Percentiles rank a stretch among this genome's conserved stretches.
phyloP scores from a whole-genome alignment of 2,329 filamentous ascomycete genomes.

The Penicillium sp. region DNA sequence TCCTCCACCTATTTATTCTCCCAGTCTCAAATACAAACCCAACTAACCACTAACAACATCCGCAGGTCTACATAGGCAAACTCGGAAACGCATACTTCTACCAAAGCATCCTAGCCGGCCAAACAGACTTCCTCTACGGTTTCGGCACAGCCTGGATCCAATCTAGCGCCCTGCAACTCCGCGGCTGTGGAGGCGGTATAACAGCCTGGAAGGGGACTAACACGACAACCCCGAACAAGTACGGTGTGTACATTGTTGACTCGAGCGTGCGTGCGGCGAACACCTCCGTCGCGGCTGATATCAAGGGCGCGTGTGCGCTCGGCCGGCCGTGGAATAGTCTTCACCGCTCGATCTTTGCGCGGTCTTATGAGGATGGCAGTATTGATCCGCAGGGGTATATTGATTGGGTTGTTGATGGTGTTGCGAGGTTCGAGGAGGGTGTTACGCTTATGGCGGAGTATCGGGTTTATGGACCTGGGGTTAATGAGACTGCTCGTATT shows the following conservation, averaged over 20 bases:
- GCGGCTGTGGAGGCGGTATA: constrained; percentile 65
- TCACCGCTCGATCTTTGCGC: constrained; percentile 59
- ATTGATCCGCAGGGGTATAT: constrained; percentile 58
- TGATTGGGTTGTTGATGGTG: constrained; percentile 47
- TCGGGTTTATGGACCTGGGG: constrained; percentile 54
- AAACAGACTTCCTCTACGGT: constrained; percentile 69
- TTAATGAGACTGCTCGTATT: constrained; percentile 50
- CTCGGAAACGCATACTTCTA: constrained; percentile 66
- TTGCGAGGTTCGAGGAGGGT: constrained; percentile 35
- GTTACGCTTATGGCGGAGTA: constrained; percentile 60
- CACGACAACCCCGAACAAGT: constrained; percentile 65
- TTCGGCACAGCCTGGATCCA: constrained; percentile 66
- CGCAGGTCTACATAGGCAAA: constrained; percentile 61
- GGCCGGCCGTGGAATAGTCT: constrained; percentile 63
- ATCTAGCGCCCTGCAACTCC: constrained; percentile 54
- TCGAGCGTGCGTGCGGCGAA: constrained; percentile 59
- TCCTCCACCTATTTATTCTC: background rate
- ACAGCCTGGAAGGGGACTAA: constrained; percentile 69
- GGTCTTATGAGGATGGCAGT: constrained; percentile 56
- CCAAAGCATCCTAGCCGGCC: constrained; percentile 59
- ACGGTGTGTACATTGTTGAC: constrained; percentile 64
- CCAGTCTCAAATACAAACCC: background rate
- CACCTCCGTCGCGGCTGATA: constrained; percentile 38
- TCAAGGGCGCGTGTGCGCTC: constrained; percentile 54
- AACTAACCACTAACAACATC: too few relatives aligned